Conservation (phyloP, 768 basidiomycete genomes). For the Rubroboletus pulcherrimus region DNA sequence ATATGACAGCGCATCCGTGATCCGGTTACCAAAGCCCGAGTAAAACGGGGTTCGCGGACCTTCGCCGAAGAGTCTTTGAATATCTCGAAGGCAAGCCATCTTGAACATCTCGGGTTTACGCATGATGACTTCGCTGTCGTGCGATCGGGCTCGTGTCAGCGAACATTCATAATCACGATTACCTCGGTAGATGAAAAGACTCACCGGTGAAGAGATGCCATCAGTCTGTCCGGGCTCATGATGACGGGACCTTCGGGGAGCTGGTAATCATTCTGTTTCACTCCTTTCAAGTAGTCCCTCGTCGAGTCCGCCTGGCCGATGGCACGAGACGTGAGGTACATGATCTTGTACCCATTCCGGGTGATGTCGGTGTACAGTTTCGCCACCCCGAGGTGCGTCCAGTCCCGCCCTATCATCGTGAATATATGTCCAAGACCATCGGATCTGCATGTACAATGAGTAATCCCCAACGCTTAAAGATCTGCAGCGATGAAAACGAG, state of each 20-base stretch:
- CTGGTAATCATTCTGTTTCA: slow-evolving; percentile 94
- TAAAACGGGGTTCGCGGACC: slow-evolving; percentile 78
- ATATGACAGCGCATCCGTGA: slow-evolving; percentile 98
- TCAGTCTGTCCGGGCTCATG: slow-evolving; percentile 95
- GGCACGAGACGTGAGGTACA: slow-evolving; percentile 95
- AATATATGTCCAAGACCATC: slow-evolving; percentile 96
- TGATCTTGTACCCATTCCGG: slow-evolving; percentile 95
- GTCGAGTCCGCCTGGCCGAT: slow-evolving; percentile 99
- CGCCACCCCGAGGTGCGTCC: slow-evolving; percentile 96
- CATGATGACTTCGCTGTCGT: slow-evolving; percentile 89
- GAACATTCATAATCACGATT: background rate
- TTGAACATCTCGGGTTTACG: slow-evolving; percentile 99
- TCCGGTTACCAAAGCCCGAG: slow-evolving; percentile 96
- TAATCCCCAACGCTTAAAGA: background rate
- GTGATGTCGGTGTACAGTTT: slow-evolving; percentile 95
- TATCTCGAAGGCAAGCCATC: slow-evolving; percentile 97
- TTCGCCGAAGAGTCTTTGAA: slow-evolving; percentile 84
- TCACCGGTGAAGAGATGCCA: slow-evolving; percentile 91
- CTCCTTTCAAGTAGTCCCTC: slow-evolving; percentile 87
- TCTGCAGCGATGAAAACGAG: slow-evolving; percentile 15
- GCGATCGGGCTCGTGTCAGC: background rate
- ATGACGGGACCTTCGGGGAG: slow-evolving; percentile 98
- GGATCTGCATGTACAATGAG: slow-evolving; percentile 49
- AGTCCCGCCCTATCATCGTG: slow-evolving; percentile 96
- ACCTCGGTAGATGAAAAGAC: slow-evolving; percentile 16